Conservation (phyloP, 805 yeast species). For the Lipomyces japonicus region DNA sequence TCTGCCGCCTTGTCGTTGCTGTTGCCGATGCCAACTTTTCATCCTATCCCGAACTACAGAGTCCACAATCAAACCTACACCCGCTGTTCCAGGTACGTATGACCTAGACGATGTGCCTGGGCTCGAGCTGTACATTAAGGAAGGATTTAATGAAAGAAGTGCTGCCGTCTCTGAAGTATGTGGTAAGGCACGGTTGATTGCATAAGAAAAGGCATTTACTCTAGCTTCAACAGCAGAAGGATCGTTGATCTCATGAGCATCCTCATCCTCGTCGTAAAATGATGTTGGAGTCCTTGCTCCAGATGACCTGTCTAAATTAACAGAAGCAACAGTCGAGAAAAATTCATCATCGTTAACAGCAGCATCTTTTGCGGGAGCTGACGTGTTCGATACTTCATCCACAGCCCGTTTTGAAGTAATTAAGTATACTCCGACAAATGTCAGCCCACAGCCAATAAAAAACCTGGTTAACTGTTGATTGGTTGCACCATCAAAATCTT, state of each 20-base stretch:
- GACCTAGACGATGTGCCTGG: constrained; percentile 24
- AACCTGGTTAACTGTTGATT: constrained; percentile 32
- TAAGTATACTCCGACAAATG: constrained; percentile 44
- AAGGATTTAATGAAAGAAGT: background rate
- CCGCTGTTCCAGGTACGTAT: constrained; percentile 26
- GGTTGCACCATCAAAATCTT: constrained; percentile 40
- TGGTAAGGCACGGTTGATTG: background rate
- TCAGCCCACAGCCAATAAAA: constrained; percentile 39
- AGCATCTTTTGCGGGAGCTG: background rate
- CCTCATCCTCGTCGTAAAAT: constrained; percentile 24
- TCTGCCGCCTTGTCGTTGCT: constrained; percentile 1
- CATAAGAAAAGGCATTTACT: background rate
- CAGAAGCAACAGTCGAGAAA: constrained; percentile 24
- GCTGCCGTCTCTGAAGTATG: background rate
- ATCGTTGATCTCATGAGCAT: constrained; percentile 23
- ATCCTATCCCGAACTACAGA: constrained; percentile 28
- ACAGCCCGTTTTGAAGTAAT: constrained; percentile 33
- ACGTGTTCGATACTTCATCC: background rate
- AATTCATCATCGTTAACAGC: constrained; percentile 5
- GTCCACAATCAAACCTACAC: constrained; percentile 26
- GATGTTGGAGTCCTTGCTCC: constrained; percentile 25
- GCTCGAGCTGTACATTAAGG: constrained; percentile 5
- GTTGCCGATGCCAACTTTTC: constrained; percentile 19
- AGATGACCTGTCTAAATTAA: constrained; percentile 17
- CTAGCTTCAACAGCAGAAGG: constrained; percentile 8